Base-by-base conservation (phyloP, 106 monocot species). In the Platanthera zijinensis region DNA sequence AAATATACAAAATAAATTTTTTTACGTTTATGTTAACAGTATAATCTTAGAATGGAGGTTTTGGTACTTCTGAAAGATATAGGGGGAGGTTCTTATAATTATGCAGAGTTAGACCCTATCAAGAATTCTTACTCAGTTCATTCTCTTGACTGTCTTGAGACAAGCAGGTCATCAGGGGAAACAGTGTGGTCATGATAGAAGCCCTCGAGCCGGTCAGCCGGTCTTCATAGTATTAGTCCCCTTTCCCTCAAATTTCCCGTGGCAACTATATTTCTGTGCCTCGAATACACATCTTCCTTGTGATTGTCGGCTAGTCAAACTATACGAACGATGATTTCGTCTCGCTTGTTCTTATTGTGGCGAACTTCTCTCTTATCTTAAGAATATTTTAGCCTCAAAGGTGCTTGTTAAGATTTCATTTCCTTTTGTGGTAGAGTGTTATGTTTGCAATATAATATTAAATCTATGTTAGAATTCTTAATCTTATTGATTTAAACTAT, bases 171-270 rank as follows among this genome's bases (percentile, higher is more conserved):
- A 50, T 88, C 30, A 80, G 88, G 70, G 88, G 88, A 22, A 88
- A 88, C 46, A 88, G 88, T 50, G 88, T 88, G 74, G 88, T 82
- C n/a, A 85, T 88, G 88, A 88, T 88, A 46, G 88, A 88, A 78
- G 88, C 88, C 12, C 67, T 88, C 30, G 88, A 88, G 68, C 88
- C 88, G 47, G 80, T 81, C 6, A 75, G 49, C 48, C 74, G 57
- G 57, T 30, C 78, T 0, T 56, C 76, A 32, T 82, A 77, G 48
- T 39, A 39, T 39, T 39, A 39, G 1, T 2, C 3, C 57, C 50
- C 21, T 71, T 46, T 48, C 15, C 5, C 4, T 56, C 56, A 5
- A n/a, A 39, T 39, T 39, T 39, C 39, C 39, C 1, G 39, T 39
- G 0, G 39, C 39, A 39, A 39, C 39, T 39, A 39, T 39, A 39